Evolutionary conservation across 176 grass and related monocot species (phyloP), one percentile per base, ranked within the genome.

Genomic region (Ensete ventricosum): DNA sequence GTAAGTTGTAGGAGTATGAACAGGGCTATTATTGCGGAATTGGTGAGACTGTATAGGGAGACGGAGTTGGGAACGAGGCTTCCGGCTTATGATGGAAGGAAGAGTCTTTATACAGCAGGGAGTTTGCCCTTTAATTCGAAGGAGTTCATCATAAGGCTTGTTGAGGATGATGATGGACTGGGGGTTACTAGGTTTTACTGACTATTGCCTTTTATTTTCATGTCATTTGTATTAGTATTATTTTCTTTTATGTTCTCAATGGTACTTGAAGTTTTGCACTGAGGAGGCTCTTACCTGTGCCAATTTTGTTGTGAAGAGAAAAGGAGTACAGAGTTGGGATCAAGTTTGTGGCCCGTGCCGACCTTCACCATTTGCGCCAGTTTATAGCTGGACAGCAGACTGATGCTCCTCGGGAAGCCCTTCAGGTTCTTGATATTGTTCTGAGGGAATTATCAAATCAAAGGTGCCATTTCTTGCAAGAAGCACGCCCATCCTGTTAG

Each of bases 391-490:
- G 96, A 14, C 82, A 74, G 55, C 96, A 99, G 82, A 76, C 82
- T 54, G 91, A 89, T 82, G 88, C 96, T 69, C 91, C 91, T 34
- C 86, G 89, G 79, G 96, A 99, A 67, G 87, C 96, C 1, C 84
- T 99, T 57, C 96, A 99, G 80, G 96, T 95, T 58, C 90, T 99
- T 78, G 96, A 99, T 78, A 68, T 99, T 70, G 96, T 99, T 51
- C 85, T 99, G 50, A 79, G 96, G 21, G 96, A 99, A 81, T 82
- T 99, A 75, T 82, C 86, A 66, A 95, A 83, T 79, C 86, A 94
- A 86, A 94, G 96, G 96, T 99, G 68, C 24, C 21, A 85, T 71
- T 59, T 54, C 9, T 67, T 72, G 64, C 34, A 25, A 57, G 26
- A 54, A 3, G 24, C 7, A 1, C 34, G 11, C 2, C 0, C 22